phyloP scores from a whole-genome alignment of 164 flowering plant species.

The Piper betle region DNA sequence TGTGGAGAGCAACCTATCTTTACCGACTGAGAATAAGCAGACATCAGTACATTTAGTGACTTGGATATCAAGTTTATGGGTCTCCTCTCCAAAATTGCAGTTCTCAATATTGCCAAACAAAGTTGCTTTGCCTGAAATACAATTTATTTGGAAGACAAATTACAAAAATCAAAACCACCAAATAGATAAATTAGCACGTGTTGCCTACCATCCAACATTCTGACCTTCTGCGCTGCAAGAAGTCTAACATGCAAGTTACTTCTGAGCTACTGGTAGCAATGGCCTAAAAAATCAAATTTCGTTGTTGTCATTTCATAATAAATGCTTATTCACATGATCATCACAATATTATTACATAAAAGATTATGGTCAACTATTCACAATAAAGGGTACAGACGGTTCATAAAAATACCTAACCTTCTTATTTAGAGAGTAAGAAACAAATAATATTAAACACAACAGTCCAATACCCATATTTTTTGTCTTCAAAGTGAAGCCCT shows the following conservation, averaged over 20 bases:
- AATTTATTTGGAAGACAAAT: not conserved
- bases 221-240: constrained; percentile 74
- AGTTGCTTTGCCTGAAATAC: constrained; percentile 70
- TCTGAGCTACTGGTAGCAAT: constrained; percentile 95
- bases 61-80: constrained; percentile 56
- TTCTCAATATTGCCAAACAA: constrained; percentile 46
- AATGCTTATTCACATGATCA: not conserved
- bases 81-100: constrained; percentile 70
- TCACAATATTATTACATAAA: no score
- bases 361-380: not conserved
- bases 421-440: constrained; percentile 3
- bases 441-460: not conserved
- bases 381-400: not conserved
- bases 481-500: not conserved
- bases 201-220: constrained; percentile 57
- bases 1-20: constrained; percentile 40
- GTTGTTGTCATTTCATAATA: no score
- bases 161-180: not conserved
- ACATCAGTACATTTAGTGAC: constrained; percentile 61
- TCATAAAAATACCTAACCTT: constrained; percentile 2
- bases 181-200: not conserved
- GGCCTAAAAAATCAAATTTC: constrained; percentile 39
- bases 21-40: constrained; percentile 46
- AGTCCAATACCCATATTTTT: not conserved
- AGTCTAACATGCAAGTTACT: constrained; percentile 62